phyloP scores from a whole-genome alignment of 2,329 filamentous ascomycete genomes.

The Colletotrichum navitas region DNA sequence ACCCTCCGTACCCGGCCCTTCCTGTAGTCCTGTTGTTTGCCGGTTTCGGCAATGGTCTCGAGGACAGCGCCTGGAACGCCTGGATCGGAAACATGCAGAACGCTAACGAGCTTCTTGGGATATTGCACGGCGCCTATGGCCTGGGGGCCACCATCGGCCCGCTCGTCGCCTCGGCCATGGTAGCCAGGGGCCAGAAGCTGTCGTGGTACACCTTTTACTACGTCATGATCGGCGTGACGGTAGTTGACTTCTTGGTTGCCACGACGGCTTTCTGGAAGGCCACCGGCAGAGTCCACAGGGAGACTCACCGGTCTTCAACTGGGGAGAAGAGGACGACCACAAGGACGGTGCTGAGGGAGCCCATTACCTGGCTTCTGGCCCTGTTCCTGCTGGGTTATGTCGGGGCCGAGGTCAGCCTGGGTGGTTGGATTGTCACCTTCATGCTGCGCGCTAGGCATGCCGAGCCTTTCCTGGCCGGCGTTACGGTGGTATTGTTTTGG shows the following conservation, averaged over 20 bases:
- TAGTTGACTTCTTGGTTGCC: constrained; percentile 66
- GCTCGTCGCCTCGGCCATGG: constrained; percentile 78
- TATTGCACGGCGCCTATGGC: constrained; percentile 80
- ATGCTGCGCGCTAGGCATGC: constrained; percentile 84
- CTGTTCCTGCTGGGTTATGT: constrained; percentile 84
- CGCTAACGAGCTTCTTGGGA: constrained; percentile 79
- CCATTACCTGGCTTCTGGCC: constrained; percentile 78
- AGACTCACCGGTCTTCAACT: constrained; percentile 46
- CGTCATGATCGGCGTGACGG: constrained; percentile 73
- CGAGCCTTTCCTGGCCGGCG: constrained; percentile 77
- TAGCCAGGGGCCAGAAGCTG: constrained; percentile 67
- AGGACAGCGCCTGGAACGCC: constrained; percentile 71
- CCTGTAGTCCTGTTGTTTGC: constrained; percentile 74
- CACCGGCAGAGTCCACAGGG: constrained; percentile 69
- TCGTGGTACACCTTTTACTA: constrained; percentile 84
- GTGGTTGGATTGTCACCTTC: constrained; percentile 86
- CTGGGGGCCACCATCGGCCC: constrained; percentile 78
- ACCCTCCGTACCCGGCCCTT: constrained; percentile 77
- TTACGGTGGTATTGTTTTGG: constrained; percentile 87
- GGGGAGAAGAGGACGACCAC: constrained; percentile 60
- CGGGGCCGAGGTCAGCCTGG: constrained; percentile 80
- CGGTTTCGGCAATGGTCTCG: constrained; percentile 79
- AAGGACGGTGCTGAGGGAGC: constrained; percentile 58
- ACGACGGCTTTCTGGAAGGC: constrained; percentile 73
- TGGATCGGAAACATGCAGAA: constrained; percentile 79